Conservation (phyloP, 345 rosid genomes). For the Hevea brasiliensis region DNA sequence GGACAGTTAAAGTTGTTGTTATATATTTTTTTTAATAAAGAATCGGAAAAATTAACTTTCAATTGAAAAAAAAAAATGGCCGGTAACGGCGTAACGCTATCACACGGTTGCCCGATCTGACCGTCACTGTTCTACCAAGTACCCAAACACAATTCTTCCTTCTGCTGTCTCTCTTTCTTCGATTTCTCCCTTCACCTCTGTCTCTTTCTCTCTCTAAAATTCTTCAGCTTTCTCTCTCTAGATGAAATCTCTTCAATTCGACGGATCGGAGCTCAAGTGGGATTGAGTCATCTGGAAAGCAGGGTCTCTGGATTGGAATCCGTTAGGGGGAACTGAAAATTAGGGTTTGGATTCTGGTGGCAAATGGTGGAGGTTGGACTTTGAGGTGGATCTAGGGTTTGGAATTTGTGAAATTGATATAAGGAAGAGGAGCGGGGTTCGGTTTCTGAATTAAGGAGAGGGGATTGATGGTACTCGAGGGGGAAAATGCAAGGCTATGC, state of each 20-base stretch:
- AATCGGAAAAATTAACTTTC: too few relatives aligned
- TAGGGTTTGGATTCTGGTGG: constrained; percentile 33
- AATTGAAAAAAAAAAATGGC: too few relatives aligned
- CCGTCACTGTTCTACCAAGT: constrained; percentile 36
- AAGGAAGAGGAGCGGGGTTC: background rate
- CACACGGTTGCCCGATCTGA: constrained; percentile 44
- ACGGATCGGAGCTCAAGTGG: constrained; percentile 39
- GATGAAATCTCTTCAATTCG: constrained; percentile 22
- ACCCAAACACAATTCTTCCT: constrained; percentile 35
- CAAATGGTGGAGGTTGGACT: constrained; percentile 19
- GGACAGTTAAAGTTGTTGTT: background rate
- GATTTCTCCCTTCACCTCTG: constrained; percentile 7
- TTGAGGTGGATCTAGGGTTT: constrained; percentile 27
- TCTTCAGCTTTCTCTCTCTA: constrained; percentile 17
- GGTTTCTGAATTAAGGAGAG: constrained; percentile 3
- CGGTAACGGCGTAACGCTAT: constrained; percentile 22
- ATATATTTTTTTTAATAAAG: too few relatives aligned
- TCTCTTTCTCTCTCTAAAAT: constrained; percentile 23
- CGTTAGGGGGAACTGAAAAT: constrained; percentile 9
- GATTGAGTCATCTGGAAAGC: constrained; percentile 25
- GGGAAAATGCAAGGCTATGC: constrained; percentile 55
- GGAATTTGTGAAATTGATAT: constrained; percentile 18
- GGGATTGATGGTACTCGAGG: constrained; percentile 38
- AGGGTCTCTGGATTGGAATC: background rate
- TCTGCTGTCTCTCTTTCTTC: constrained; percentile 35